Evolutionary conservation across 495 filamentous ascomycete genomes (phyloP), one percentile per base, ranked within the genome.

Genomic region (Chaetomium fimeti): DNA sequence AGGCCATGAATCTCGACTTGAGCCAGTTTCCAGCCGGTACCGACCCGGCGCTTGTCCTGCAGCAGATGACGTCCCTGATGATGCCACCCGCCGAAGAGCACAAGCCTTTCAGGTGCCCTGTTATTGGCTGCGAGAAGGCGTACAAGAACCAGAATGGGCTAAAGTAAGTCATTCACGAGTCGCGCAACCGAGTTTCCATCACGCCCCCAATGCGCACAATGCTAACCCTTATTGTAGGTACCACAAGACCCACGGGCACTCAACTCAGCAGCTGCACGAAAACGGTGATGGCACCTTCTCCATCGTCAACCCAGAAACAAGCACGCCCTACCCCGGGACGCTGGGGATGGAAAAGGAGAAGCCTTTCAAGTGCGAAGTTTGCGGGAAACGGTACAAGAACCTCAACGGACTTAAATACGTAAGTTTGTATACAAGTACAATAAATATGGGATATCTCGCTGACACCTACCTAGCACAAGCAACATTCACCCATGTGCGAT

Each of bases 131-230:
- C 72, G 94, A 99, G 75, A 99, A 99, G 81, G 94, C 94, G 16
- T 99, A 99, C 76, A 99, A 99, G 83, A 99, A 99, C 75, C 94
- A 98, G 71, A 99, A 99, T 70, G 94, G 94, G 38, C 81, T 99
- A 38, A 98, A 98, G 83, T 95, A 90, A 67, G 82, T 78, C 38
- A 16, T 47, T 55, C 7, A 25, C 60, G 3, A 32, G 3, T 32
- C 29, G 29, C 29, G 29, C 29, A 32, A 32, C 29, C 32, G 32
- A 11, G 8, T 36, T 9, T 11, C 32, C 32, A 36, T n/a, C n/a
- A 5, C 32, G 6, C 5, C 32, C 32, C 12, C 32, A 9, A 36
- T 5, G 12, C 1, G 3, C 12, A 9, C 32, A 36, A 49, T 63
- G n/a, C 78, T 85, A 77, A 81, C 75, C 53, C 51, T 48, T 57